Evolutionary conservation across 2,329 filamentous ascomycete species (phyloP), one percentile per base, ranked within the genome.

Genomic region (Cladosporium cucumerinum): DNA sequence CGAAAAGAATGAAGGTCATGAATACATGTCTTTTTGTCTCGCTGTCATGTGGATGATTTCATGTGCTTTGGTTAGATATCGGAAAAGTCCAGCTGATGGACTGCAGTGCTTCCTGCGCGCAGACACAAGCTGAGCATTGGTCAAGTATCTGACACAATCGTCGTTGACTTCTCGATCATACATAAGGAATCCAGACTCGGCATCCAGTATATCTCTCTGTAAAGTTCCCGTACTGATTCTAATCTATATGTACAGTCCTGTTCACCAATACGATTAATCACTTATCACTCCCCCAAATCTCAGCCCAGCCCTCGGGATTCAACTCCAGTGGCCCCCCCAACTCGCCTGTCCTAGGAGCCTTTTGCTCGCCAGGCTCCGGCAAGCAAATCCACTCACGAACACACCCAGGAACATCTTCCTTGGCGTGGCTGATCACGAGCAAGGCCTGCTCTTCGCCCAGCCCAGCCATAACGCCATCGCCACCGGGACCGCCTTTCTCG

Each of bases 341-440:
- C 39, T 81, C 80, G 1, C 91, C 91, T 72, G 89, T 87, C 62
- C 89, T 82, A 11, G 89, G 87, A 18, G 83, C 78, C 36, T 74
- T 71, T 1, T 85, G 85, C 1, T 86, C 86, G 61, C 89, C 90
- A 3, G 89, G 84, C 77, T 93, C 90, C 1, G 94, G 93, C 32
- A 97, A 80, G 75, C 91, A 93, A 59, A 98, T 82, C 89, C 91
- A 98, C 74, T 96, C 87, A 55, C 92, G 81, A 26, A 97, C 85
- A 69, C 88, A 89, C 58, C 89, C 88, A 0, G 95, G 95, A 11
- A 98, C 90, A 77, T 99, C 95, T 72, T 97, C 93, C 67, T 88
- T 88, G 66, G 94, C 84, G 78, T 99, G 95, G 67, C 92, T 95
- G 66, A 98, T 94, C 68, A 93, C 92, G n/a, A 98, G 85, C 62